phyloP scores from a whole-genome alignment of 2,329 filamentous ascomycete species.

The Anthostomella pinea region DNA sequence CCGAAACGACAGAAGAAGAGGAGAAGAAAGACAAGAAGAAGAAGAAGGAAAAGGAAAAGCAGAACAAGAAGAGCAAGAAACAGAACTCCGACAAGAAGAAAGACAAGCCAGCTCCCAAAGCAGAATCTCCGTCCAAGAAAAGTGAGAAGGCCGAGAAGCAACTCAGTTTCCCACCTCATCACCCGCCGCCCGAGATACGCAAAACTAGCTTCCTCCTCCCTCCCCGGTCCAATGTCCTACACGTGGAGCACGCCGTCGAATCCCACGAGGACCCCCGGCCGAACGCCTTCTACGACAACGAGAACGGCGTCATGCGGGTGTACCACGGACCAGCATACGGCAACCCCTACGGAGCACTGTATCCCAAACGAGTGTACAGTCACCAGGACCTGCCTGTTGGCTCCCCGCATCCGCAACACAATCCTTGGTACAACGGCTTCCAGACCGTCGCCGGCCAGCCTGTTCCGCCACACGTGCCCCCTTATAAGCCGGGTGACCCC shows the following conservation, averaged over 20 bases:
- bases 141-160: constrained; percentile 6
- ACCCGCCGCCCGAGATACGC: constrained; percentile 29
- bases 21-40: constrained; percentile 1
- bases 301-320: constrained; percentile 50
- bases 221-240: constrained; percentile 46
- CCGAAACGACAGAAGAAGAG: background rate
- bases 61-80: constrained; percentile 7
- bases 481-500: constrained; percentile 3
- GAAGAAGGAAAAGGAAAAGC: constrained; percentile 10
- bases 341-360: constrained; percentile 45
- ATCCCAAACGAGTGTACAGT: constrained; percentile 39
- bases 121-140: constrained; percentile 2
- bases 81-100: background rate
- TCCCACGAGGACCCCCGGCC: constrained; percentile 51
- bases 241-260: constrained; percentile 56
- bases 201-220: constrained; percentile 47
- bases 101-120: constrained; percentile 1
- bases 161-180: constrained; percentile 4
- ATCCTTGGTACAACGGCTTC: constrained; percentile 43
- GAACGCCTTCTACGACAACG: constrained; percentile 58
- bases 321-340: constrained; percentile 58
- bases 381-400: constrained; percentile 38
- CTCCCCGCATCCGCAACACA: constrained; percentile 41
- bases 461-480: constrained; percentile 5
- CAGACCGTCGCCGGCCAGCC: constrained; percentile 18